Base-by-base conservation (phyloP, 192 early-diverging fungal genomes). In the Gonapodya prolifera region DNA sequence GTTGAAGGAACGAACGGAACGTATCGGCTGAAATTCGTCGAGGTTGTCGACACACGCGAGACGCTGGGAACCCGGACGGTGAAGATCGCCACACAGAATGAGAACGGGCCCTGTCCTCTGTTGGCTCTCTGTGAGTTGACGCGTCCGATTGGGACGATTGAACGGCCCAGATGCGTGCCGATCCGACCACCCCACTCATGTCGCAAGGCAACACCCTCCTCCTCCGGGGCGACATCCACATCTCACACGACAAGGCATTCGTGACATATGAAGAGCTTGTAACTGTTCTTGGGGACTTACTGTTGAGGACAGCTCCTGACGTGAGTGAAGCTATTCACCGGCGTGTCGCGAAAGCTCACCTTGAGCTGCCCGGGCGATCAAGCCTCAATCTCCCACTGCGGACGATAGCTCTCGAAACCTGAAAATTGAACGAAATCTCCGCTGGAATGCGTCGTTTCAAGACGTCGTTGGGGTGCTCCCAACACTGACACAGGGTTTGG, bases 171-270 rank as follows among this genome's bases (percentile, higher is more conserved):
- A 34, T 13, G n/a, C 1, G 29, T 34, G 34, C 70, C 2, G 23
- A n/a, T 30, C 73, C 0, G 70, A 34, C 18, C 74, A 0, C 35
- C 83, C 75, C 70, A 33, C 30, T 8, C 29, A 16, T 33, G 34
- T 31, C 16, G 8, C 2, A n/a, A 89, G 88, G 83, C 71, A 98
- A 98, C 81, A 91, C 91, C 2, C 85, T 98, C 30, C 80, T 94
- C 18, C 84, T 98, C 16, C 83, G 89, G 2, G 90, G 89, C 17
- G 87, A 88, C 35, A 84, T 96, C 30, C 80, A 80, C 2, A 84
- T 97, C 35, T 77, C 35, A 2, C 82, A 82, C 61, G 85, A 88
- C 34, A 80, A 86, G 30, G 80, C 83, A 0, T 81, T 81, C 0
- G 87, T 94, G 29, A 87, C 83, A 23, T 92, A 87, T 77, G 92